Evolutionary conservation across 169 alveolate genomes (phyloP).

Genomic region (Plasmodium vinckei): DNA sequence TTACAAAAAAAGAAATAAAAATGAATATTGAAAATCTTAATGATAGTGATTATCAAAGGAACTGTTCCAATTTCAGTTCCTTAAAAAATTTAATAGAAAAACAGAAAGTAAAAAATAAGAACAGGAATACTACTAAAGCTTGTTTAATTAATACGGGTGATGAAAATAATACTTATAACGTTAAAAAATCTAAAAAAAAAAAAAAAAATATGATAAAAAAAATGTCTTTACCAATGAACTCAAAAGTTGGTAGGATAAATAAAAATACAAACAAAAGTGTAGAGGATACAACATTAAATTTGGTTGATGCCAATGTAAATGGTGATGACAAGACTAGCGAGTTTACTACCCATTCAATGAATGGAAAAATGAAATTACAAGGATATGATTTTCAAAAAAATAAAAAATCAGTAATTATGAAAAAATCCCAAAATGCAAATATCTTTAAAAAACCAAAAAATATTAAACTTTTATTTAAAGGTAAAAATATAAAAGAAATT

Average conservation of each 20-base stretch:
- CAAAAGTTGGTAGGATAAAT: background rate
- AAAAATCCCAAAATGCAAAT: no score
- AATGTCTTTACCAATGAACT: slow-evolving; percentile 8
- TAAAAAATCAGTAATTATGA: no score
- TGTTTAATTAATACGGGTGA: background rate
- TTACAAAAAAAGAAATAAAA: no score
- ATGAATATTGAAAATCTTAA: background rate
- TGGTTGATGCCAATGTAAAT: no score
- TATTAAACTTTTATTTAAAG: background rate
- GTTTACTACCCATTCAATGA: no score
- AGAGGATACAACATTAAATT: no score
- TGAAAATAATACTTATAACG: background rate
- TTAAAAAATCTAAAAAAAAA: slow-evolving; percentile 4
- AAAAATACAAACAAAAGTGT: no score
- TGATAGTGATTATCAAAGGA: background rate
- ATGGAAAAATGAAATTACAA: no score
- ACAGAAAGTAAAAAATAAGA: background rate
- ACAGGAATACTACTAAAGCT: background rate
- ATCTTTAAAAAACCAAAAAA: background rate
- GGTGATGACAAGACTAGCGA: no score
- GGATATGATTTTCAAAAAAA: no score
- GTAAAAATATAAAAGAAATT: background rate
- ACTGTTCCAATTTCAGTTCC: background rate
- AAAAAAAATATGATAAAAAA: background rate
- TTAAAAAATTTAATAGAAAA: slow-evolving; percentile 8